Conservation (phyloP, 306 rosid species). For the Prunus armeniaca region DNA sequence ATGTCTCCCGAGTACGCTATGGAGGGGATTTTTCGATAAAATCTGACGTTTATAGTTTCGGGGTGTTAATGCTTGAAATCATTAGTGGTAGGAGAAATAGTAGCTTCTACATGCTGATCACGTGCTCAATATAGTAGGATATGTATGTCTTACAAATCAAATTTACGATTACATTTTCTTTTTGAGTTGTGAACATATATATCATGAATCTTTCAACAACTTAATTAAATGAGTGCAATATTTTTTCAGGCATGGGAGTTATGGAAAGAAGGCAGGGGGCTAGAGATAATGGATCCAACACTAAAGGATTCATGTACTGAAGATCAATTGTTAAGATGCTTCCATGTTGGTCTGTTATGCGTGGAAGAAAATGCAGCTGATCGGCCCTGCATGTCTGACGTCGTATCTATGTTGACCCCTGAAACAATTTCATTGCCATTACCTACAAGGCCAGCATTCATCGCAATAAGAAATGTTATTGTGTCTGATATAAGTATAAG, state of each 20-base stretch:
- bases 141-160: neutral
- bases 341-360: slow-evolving; percentile 9
- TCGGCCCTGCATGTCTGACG: neutral
- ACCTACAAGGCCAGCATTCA: neutral
- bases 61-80: slow-evolving; percentile 13
- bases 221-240: no score
- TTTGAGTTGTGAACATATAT: neutral
- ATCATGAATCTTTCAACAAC: neutral
- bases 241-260: slow-evolving; percentile 6
- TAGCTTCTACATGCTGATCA: neutral
- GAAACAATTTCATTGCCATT: neutral
- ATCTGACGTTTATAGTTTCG: neutral
- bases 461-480: neutral
- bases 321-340: slow-evolving; percentile 7
- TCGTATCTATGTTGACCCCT: neutral
- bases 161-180: neutral
- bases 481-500: neutral
- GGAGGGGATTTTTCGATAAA: neutral
- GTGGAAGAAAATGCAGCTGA: neutral
- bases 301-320: neutral
- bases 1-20: no score
- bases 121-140: neutral
- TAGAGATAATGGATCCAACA: slow-evolving; percentile 1
- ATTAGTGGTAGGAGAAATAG: neutral
- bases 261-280: neutral